A percentile compares a stretch with the other conserved stretches of the same genome.
Evolutionary conservation across 768 basidiomycete genomes (phyloP).

Genomic region (Agaricus subrufescens): DNA sequence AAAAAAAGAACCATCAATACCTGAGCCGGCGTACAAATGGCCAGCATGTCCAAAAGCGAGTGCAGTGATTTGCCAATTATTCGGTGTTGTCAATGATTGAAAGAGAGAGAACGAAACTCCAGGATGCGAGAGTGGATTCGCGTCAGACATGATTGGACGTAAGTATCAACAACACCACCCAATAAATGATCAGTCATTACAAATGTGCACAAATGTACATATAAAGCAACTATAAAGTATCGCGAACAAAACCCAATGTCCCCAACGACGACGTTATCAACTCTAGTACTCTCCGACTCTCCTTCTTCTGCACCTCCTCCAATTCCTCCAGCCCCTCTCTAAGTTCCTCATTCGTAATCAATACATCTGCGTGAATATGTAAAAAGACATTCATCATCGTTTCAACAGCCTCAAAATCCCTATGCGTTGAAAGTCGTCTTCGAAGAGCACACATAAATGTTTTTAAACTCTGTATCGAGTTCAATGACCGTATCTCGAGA

Average conservation of each 20-base stretch:
- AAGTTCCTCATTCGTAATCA: slow-evolving; percentile 70
- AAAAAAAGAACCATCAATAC: slow-evolving; percentile 25
- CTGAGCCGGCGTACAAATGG: slow-evolving; percentile 58
- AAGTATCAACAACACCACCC: neutral
- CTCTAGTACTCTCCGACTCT: slow-evolving; percentile 75
- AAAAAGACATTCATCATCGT: slow-evolving; percentile 82
- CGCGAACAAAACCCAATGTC: slow-evolving; percentile 71
- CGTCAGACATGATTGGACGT: neutral
- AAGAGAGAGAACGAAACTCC: slow-evolving; percentile 1
- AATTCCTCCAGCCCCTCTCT: slow-evolving; percentile 51
- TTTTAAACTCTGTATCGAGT: slow-evolving; percentile 55
- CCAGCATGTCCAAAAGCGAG: slow-evolving; percentile 44
- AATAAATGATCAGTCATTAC: too few relatives aligned
- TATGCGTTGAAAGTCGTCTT: slow-evolving; percentile 67
- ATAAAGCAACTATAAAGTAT: slow-evolving; percentile 40
- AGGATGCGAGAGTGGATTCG: slow-evolving; percentile 2
- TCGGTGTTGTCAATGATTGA: slow-evolving; percentile 6
- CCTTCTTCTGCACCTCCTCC: slow-evolving; percentile 61
- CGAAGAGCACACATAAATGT: slow-evolving; percentile 73
- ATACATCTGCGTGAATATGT: slow-evolving; percentile 75
- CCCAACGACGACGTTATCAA: slow-evolving; percentile 71
- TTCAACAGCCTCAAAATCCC: slow-evolving; percentile 95
- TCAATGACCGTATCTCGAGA: slow-evolving; percentile 80
- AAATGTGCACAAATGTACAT: neutral
- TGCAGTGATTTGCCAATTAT: slow-evolving; percentile 35